Base-by-base conservation (phyloP, 805 yeast genomes). In the Candida taoyuanica region DNA sequence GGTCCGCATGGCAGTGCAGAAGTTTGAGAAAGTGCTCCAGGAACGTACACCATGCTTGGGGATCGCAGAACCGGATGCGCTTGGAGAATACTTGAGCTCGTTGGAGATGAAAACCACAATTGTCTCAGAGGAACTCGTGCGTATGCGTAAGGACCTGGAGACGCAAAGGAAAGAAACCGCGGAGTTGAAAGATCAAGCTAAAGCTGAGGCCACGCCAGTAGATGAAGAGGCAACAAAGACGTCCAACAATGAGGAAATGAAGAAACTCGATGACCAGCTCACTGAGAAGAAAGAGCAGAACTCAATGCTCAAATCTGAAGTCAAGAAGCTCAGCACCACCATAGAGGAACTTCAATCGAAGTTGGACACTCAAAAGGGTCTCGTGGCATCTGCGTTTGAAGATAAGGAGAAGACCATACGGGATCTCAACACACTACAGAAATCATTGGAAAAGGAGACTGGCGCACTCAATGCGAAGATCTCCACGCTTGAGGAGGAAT, bases 1-100 rank as follows among this genome's bases (percentile, higher is more conserved):
- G 20, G 17, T 35, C 33, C 15, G 17, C 25, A n/a, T 15, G 12
- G 39, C 25, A 3, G 17, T 88, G 7, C 65, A 56, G 5, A 53
- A 64, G 0, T 82, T 89, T 49, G 96, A 87, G 54, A 76, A 66
- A 39, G 73, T 83, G 12, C 63, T 91, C 42, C 69, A 74, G 36
- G 97, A 91, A 51, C 63, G 74, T 47, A 89, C 97, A 0, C 98
- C 98, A 0, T 71, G 85, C 34, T 71, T 84, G 1, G 73, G 81
- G 25, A 76, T 93, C 17, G 64, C 81, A 1, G 96, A 91, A 53
- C 76, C 82, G 2, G 85, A 77, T 8, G 65, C 75, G 7, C 64
- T 91, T 28, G 76, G 78, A 24, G 87, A 81, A 29, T 89, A 80
- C 58, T 68, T 91, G 34, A 67, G 70, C 27, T 79, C 84, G 21